Conservation (phyloP, 1,284 basidiomycete genomes). For the Hortiboletus rubellus region DNA sequence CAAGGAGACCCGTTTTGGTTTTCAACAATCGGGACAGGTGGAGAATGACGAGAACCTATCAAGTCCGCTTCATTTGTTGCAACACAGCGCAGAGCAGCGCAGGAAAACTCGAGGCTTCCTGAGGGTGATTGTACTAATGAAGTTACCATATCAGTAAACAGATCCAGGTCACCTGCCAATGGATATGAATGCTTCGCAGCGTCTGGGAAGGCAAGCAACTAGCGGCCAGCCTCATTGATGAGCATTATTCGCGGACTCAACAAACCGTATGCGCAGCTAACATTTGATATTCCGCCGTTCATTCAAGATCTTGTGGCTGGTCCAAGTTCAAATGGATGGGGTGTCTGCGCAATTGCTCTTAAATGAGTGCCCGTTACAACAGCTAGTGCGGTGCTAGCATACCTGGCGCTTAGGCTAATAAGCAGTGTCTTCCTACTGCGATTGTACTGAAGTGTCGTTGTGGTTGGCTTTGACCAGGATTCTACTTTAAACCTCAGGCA, state of each 20-base stretch:
- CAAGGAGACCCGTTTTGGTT: not conserved
- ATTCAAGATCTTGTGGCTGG: not conserved
- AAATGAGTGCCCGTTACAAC: slow-evolving; percentile 1
- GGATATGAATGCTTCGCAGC: not conserved
- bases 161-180: not conserved
- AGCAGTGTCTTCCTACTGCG: not conserved
- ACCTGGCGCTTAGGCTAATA: too few relatives aligned
- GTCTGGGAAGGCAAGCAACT: not conserved
- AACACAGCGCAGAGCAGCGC: not conserved
- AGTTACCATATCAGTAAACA: not conserved
- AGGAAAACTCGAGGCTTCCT: not conserved
- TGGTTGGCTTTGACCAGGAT: not conserved
- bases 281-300: not conserved
- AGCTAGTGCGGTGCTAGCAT: not conserved
- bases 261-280: not conserved
- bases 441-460: too few relatives aligned
- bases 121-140: not conserved
- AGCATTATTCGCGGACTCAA: not conserved
- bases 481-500: not conserved
- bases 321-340: not conserved
- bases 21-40: not conserved
- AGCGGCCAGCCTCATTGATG: not conserved
- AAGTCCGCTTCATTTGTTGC: not conserved
- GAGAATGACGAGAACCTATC: not conserved
- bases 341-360: not conserved